Percentiles rank a stretch among this genome's conserved stretches.
Conservation (phyloP, 1,284 basidiomycete species). For the Heterobasidion parviporum region DNA sequence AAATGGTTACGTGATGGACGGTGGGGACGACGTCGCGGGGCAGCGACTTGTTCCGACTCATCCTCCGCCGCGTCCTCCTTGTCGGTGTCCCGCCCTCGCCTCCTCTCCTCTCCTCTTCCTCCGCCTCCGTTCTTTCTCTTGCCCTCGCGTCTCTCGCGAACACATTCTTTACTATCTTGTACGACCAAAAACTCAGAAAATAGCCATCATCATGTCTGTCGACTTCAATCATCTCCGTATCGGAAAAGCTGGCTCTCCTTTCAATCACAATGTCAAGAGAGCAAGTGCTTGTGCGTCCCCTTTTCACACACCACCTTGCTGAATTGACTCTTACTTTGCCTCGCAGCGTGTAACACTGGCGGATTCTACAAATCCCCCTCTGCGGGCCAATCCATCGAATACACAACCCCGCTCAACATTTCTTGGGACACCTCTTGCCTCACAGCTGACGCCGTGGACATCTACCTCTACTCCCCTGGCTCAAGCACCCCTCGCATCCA, state of each 20-base stretch:
- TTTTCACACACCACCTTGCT: not conserved
- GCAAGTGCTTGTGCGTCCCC: slow-evolving; percentile 3
- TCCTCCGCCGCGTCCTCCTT: too few species aligned
- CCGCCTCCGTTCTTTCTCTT: slow-evolving; percentile 2
- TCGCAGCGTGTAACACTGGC: slow-evolving; percentile 41
- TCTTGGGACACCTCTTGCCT: slow-evolving; percentile 67
- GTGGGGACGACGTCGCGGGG: too few species aligned
- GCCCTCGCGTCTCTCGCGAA: slow-evolving; percentile 8
- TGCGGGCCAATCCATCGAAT: slow-evolving; percentile 42
- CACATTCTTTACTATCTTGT: slow-evolving; percentile 10
- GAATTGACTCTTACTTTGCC: not conserved
- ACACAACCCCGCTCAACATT: slow-evolving; percentile 50
- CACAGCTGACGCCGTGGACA: slow-evolving; percentile 46
- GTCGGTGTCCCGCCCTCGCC: too few species aligned
- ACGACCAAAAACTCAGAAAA: not conserved
- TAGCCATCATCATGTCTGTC: not conserved
- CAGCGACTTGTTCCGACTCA: too few species aligned
- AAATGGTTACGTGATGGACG: too few species aligned
- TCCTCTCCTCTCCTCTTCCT: too few species aligned
- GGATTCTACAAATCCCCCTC: slow-evolving; percentile 65
- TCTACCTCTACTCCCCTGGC: slow-evolving; percentile 64
- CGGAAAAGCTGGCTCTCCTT: slow-evolving; percentile 1
- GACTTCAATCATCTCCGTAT: slow-evolving; percentile 4
- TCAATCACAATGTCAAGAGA: slow-evolving; percentile 1
- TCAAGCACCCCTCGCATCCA: slow-evolving; percentile 44